Conservation (phyloP, 2,329 filamentous ascomycete genomes). For the Colletotrichum sojae region DNA sequence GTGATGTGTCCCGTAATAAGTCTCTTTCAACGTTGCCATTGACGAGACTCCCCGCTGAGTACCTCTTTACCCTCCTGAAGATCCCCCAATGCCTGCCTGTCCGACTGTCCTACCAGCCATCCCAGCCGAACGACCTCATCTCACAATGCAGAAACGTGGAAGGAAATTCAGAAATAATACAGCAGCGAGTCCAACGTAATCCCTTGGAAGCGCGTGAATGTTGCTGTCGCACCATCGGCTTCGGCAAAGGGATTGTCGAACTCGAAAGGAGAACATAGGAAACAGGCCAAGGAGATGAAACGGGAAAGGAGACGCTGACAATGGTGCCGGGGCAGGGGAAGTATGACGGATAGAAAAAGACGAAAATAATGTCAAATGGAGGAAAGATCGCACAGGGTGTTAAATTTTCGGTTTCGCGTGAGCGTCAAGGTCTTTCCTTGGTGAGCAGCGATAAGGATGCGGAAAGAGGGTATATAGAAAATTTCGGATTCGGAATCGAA, state of each 20-base stretch:
- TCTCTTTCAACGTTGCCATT: background rate
- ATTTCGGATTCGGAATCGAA: constrained; percentile 23
- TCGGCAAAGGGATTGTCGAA: constrained; percentile 17
- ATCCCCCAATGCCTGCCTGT: constrained; percentile 7
- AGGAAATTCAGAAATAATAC: constrained; percentile 31
- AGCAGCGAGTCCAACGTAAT: background rate
- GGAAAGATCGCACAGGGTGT: constrained; percentile 24
- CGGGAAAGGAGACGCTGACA: constrained; percentile 21
- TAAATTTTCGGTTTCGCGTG: constrained; percentile 47
- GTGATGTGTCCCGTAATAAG: constrained; percentile 12
- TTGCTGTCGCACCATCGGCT: constrained; percentile 1
- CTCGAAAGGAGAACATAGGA: constrained; percentile 40
- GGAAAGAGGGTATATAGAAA: constrained; percentile 39
- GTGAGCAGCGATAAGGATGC: constrained; percentile 36
- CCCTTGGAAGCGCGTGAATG: background rate
- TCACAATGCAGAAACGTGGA: constrained; percentile 27
- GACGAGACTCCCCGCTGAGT: background rate
- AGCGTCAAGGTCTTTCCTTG: constrained; percentile 48
- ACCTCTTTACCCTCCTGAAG: background rate
- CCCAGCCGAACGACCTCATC: constrained; percentile 2
- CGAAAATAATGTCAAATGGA: constrained; percentile 1
- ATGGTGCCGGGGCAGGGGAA: background rate
- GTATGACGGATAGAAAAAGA: background rate
- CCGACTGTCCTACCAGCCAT: constrained; percentile 9
- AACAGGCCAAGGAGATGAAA: constrained; percentile 25